phyloP scores from a whole-genome alignment of 495 filamentous ascomycete species.

The Penicillium soppii region DNA sequence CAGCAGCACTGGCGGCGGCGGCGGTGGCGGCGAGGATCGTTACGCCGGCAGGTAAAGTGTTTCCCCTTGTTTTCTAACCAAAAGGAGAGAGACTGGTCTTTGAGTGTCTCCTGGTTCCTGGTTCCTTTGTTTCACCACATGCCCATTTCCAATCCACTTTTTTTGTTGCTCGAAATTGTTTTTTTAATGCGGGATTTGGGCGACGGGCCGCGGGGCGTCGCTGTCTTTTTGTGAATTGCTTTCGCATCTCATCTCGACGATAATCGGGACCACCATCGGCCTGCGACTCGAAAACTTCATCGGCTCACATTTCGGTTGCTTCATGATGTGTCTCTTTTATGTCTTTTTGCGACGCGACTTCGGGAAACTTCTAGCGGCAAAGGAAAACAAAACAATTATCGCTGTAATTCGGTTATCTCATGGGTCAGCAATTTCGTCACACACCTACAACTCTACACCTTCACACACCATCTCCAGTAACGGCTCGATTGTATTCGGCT shows the following conservation, averaged over 20 bases:
- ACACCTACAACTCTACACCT: slow-evolving; percentile 30
- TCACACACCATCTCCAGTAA: slow-evolving; percentile 40
- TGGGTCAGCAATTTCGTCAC: slow-evolving; percentile 49
- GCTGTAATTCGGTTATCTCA: slow-evolving; percentile 54
- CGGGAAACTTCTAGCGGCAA: slow-evolving; percentile 47
- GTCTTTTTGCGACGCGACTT: slow-evolving; percentile 41
- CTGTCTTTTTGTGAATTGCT: slow-evolving; percentile 29
- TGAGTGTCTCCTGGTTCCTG: slow-evolving; percentile 12
- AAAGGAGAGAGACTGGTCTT: slow-evolving; percentile 3
- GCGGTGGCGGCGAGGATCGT: slow-evolving; percentile 42
- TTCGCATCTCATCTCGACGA: slow-evolving; percentile 32
- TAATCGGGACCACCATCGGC: slow-evolving; percentile 26
- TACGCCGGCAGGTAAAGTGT: slow-evolving; percentile 46
- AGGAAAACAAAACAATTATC: slow-evolving; percentile 44
- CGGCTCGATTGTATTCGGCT: slow-evolving; percentile 49
- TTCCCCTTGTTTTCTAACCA: slow-evolving; percentile 13
- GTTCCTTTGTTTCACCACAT: slow-evolving; percentile 12
- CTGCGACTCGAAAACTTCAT: slow-evolving; percentile 31
- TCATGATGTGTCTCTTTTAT: slow-evolving; percentile 42
- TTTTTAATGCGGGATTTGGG: slow-evolving; percentile 38
- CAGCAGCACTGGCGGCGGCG: slow-evolving; percentile 1
- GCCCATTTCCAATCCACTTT: slow-evolving; percentile 5
- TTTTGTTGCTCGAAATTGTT: slow-evolving; percentile 31
- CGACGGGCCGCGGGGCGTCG: slow-evolving; percentile 37
- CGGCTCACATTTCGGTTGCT: slow-evolving; percentile 37